Evolutionary conservation across 2,329 filamentous ascomycete species (phyloP), one percentile per base, ranked within the genome.

Genomic region (Aspergillus fumigatus): DNA sequence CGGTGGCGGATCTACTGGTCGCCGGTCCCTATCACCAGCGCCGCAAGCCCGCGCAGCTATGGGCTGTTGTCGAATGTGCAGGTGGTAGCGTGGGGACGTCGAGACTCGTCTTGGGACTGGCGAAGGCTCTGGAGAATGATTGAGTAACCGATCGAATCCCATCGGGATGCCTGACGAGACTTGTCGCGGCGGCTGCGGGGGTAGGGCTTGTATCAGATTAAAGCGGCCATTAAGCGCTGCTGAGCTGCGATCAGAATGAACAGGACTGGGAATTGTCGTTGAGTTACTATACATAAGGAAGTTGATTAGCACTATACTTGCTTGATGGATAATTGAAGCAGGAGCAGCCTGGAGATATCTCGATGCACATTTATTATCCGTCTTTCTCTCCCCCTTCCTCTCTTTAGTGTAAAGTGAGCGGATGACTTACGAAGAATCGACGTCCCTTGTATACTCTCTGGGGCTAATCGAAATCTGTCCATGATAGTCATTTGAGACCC

Each of bases 1-100:
- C 19, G 77, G 77, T 21, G 77, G 75, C 17, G 78, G 78, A 57
- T 80, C 77, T 29, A 80, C 71, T 4, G 76, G 70, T 48, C 77
- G 75, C 51, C 77, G 71, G 54, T 78, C 77, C 58, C 77, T 70
- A 53, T 79, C 77, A 38, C 77, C 76, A 35, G 76, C 74, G 17
- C 76, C 77, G 62, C 75, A 78, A 32, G 77, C 77, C 56, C 77
- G 72, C 45, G 76, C 77, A 21, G 75, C 76, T 26, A 75, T 64
- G 32, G 77, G 77, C 48, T 80, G 77, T 60, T 80, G 77, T 47
- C 77, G 72, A 27, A 80, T 72, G 47, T 74, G 71, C 7, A 80
- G 69, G 40, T 69, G 70, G 59, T 74, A 75, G 9, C 76, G 69
- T 17, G 63, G 64, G 35, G 66, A 61, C 9, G 60, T 62, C 4